These are phyloP conservation scores for Phytophthora idaei DNA, from an alignment of 352 stramenopile genomes.

Conservation along the genomic window DNA sequence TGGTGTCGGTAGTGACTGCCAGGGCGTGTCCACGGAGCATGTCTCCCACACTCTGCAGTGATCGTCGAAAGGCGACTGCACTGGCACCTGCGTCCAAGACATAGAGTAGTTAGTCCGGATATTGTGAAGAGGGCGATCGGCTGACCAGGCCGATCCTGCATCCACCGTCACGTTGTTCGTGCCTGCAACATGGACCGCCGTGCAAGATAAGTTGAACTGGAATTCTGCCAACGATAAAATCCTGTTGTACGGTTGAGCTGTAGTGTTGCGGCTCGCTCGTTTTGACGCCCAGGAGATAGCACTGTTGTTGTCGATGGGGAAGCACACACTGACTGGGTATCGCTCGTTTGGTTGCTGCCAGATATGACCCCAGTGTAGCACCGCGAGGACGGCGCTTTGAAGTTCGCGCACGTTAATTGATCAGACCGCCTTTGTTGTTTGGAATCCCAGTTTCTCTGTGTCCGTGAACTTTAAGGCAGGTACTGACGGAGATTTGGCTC, in stretches of 20 bases:
- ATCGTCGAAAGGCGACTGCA: slow-evolving; percentile 18
- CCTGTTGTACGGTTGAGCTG: not conserved
- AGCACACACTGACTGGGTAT: not conserved
- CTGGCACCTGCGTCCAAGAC: slow-evolving; percentile 1
- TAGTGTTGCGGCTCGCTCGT: not conserved
- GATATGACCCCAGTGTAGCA: not conserved
- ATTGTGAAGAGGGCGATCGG: not conserved
- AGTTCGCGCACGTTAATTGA: not conserved
- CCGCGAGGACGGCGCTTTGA: not conserved
- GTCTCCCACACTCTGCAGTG: slow-evolving; percentile 17
- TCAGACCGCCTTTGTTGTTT: not conserved
- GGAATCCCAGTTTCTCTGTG: too few species aligned
- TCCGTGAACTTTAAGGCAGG: not conserved
- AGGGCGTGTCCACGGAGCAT: slow-evolving; percentile 12
- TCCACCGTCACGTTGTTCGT: not conserved
- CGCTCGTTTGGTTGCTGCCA: not conserved
- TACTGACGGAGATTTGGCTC: not conserved
- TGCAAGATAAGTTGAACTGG: not conserved
- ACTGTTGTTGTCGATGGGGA: not conserved
- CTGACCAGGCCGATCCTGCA: not conserved
- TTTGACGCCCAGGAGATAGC: not conserved
- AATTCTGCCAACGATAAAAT: not conserved
- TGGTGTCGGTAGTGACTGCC: slow-evolving; percentile 17
- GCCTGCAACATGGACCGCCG: not conserved
- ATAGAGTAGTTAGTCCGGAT: not conserved